Percentiles rank a stretch among this genome's conserved stretches.
These are phyloP conservation scores for Metschnikowia cubensis DNA, from an alignment of 805 yeast genomes.

Conservation along the genomic window DNA sequence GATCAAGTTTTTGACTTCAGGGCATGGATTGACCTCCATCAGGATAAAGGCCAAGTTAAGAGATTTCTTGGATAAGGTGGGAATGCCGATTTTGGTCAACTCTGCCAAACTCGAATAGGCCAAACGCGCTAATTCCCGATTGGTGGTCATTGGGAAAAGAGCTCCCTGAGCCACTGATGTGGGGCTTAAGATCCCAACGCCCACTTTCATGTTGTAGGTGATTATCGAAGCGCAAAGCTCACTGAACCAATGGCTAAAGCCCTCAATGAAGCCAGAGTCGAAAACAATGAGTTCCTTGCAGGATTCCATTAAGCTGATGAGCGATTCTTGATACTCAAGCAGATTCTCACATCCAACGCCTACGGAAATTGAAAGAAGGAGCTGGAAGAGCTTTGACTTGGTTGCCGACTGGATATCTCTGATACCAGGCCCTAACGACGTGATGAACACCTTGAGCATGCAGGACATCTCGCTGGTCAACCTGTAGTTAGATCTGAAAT, in stretches of 20 bases:
- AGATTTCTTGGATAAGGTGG: conserved; percentile 37
- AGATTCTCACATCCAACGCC: conserved; percentile 31
- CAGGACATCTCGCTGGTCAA: conserved; percentile 22
- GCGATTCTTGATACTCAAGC: conserved; percentile 25
- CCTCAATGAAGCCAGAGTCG: conserved; percentile 34
- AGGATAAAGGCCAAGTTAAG: conserved; percentile 61
- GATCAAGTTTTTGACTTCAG: conserved; percentile 44
- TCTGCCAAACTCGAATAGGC: conserved; percentile 59
- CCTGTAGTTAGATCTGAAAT: conserved; percentile 31
- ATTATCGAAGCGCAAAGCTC: conserved; percentile 24
- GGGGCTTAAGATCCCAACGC: conserved; percentile 27
- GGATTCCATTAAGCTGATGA: conserved; percentile 22
- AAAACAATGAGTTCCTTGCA: conserved; percentile 38
- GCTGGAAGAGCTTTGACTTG: conserved; percentile 23
- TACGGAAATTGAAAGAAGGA: conserved; percentile 26
- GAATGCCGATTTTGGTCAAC: conserved; percentile 30
- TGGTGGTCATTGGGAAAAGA: conserved; percentile 44
- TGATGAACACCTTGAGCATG: conserved; percentile 29
- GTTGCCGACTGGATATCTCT: conserved; percentile 19
- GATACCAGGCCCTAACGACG: conserved; percentile 38
- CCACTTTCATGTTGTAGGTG: conserved; percentile 34
- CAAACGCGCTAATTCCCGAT: conserved; percentile 34
- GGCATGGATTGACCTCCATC: conserved; percentile 45
- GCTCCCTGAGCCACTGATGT: conserved; percentile 39
- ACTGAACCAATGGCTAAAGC: conserved; percentile 28